Evolutionary conservation across 1,139 yeast species (phyloP), one percentile per base, ranked within the genome.

Genomic region (Yamadazyma diospyri): DNA sequence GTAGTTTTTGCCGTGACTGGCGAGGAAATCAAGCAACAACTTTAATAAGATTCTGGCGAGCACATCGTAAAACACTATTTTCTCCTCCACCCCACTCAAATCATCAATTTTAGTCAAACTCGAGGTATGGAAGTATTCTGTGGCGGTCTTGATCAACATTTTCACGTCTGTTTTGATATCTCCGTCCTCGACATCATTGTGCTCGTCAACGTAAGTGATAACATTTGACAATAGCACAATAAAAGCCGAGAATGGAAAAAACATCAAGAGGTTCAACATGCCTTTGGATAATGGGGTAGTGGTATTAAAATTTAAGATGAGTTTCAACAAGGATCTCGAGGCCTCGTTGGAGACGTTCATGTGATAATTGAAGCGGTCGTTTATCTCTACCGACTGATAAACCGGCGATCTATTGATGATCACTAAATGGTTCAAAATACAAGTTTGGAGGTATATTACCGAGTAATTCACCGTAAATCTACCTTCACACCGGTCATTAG

Each of bases 231-330:
- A 36, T 4, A 67, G 35, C 15, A 50, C 49, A 20, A 64, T 43
- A 34, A 55, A 63, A 5, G 70, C 72, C 14, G 57, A 45, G 11
- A 59, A 46, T 0, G 67, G 62, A 34, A 44, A 61, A 33, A 53
- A 54, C 16, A 54, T 27, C n/a, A 55, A 35, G 69, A 70, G 64
- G 24, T 57, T 57, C 30, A 48, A 41, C 37, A 49, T 56, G 2
- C 62, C 44, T 11, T 49, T 40, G 0, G 58, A 45, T 0, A 49
- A 33, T 8, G 41, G 45, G 4, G 39, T 33, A 8, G 42, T 42
- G 21, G 19, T 16, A 45, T 46, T 16, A 56, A 22, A 9, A 16
- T 47, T 47, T 8, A 42, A 43, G 2, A 51, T 44, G 17, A 61
- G 34, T 3, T 46, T 40, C 18, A 66, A 41, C 4, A 65, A 55